These are phyloP conservation scores for Cnidoscolus chayamansa DNA, from an alignment of 441 rosid genomes.

Conservation along the genomic window DNA sequence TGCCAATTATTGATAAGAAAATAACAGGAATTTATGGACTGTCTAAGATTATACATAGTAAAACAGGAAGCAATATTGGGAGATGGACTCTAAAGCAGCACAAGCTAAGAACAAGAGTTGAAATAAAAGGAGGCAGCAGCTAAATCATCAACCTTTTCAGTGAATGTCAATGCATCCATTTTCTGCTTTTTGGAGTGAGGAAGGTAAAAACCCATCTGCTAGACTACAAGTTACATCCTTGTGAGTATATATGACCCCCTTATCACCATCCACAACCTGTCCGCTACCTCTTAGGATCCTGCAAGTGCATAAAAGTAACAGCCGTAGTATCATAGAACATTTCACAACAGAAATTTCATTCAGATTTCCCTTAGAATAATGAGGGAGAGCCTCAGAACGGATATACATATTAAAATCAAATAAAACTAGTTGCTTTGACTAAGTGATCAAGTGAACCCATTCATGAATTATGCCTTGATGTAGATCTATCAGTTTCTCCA, in stretches of 20 bases:
- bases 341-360: no score
- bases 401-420: background rate
- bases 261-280: slow-evolving; percentile 91
- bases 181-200: background rate
- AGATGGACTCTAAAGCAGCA: slow-evolving; percentile 1
- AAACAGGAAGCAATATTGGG: background rate
- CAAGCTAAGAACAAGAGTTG: background rate
- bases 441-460: background rate
- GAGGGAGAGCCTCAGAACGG: background rate
- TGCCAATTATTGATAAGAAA: background rate
- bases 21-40: background rate
- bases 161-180: background rate
- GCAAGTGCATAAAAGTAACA: slow-evolving; percentile 20
- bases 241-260: slow-evolving; percentile 66
- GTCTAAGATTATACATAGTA: background rate
- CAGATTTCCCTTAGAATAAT: background rate
- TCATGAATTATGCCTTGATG: background rate
- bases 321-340: no score
- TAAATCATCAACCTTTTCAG: background rate
- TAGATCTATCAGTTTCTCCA: no score
- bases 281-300: slow-evolving; percentile 93
- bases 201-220: slow-evolving; percentile 12
- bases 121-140: background rate
- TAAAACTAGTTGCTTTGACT: background rate
- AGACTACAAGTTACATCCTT: slow-evolving; percentile 41